Evolutionary conservation across 2,329 filamentous ascomycete genomes (phyloP), one percentile per base, ranked within the genome.

Genomic region (Microthyrium microscopicum): DNA sequence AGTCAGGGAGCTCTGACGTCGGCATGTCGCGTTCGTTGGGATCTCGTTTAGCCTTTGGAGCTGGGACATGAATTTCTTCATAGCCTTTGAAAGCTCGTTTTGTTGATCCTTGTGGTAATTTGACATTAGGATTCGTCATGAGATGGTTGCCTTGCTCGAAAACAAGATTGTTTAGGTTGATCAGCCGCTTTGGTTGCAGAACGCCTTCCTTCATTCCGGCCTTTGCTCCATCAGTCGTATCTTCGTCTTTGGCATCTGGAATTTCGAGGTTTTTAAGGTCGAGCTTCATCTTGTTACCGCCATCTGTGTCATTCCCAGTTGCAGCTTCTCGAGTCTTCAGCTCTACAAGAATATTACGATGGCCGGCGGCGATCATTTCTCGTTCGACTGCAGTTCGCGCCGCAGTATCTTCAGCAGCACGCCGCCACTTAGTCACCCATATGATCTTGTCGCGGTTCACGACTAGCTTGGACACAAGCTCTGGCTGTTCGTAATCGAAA

Each of bases 121-220:
- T 78, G 29, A 98, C 89, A 50, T 84, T 94, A 5, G 84, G 80
- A 47, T 98, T 98, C n/a, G 89, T 95, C 87, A 95, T 98, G 27
- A 98, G 67, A 61, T 98, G 89, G 48, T 95, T 98, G 34, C 89
- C 89, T 56, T 95, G 87, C 45, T 95, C 89, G 51, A 98, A 98
- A 25, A 94, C 70, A 21, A 98, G 70, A 47, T 95, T 95, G 37
- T 98, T 87, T 33, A 98, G 64, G 51, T 95, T 95, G 52, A 98
- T 83, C 28, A 83, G 61, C 50, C 81, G 82, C 44, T 76, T 76
- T 3, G 91, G 89, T 47, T 89, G 80, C 24, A 98, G 63, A 11
- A 83, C 84, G 35, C 85, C 82, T 20, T 84, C 67, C 33, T 74
- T 76, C 31, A 83, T 78, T 19, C 60, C 53, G 29, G 67, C 66